Evolutionary conservation across 2,329 filamentous ascomycete genomes (phyloP), one percentile per base, ranked within the genome.

Genomic region (Phaeophleospora eucalypticola): DNA sequence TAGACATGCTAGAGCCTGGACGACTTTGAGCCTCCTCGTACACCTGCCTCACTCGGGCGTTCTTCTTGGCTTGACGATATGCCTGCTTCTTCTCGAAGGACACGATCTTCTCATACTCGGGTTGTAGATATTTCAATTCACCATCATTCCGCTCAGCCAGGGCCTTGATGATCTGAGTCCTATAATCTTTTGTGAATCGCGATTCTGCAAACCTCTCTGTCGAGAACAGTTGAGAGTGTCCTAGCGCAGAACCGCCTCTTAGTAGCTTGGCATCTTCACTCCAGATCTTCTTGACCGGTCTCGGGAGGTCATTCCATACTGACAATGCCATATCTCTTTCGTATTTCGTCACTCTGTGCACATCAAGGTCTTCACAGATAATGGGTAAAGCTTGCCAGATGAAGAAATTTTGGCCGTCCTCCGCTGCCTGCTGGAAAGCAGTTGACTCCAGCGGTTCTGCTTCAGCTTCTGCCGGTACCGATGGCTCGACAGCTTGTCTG

Each of bases 101-200:
- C 27, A 43, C 20, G 3, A 43, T 19, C 41, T 43, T 43, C 7
- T 35, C 24, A 17, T 35, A 36, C 17, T 43, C 41, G 12, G 29
- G 41, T 18, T 43, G 41, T 3, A 43, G 41, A 33, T 43, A 43
- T 18, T 43, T 43, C 4, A 43, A 19, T 32, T 43, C 41, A 3
- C 41, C 41, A 16, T 32, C 32, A 19, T 43, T 43, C 12, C 41
- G 29, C 16, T 35, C 12, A n/a, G 41, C 41, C 8, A 35, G 21
- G 8, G 32, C 32, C 32, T 36, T 43, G 27, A 43, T 17, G 16
- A 43, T 43, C 32, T 43, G 41, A 6, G 41, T 35, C 12, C 41
- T 27, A 36, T 43, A 43, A 32, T 43, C 32, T 19, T 43, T 43
- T 8, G 41, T 43, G 17, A 43, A 43, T 3, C 32, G 41, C 17